A percentile compares a stretch with the other conserved stretches of the same genome.
phyloP scores from a whole-genome alignment of 148 eudicot species.

The Chenopodium formosanum region DNA sequence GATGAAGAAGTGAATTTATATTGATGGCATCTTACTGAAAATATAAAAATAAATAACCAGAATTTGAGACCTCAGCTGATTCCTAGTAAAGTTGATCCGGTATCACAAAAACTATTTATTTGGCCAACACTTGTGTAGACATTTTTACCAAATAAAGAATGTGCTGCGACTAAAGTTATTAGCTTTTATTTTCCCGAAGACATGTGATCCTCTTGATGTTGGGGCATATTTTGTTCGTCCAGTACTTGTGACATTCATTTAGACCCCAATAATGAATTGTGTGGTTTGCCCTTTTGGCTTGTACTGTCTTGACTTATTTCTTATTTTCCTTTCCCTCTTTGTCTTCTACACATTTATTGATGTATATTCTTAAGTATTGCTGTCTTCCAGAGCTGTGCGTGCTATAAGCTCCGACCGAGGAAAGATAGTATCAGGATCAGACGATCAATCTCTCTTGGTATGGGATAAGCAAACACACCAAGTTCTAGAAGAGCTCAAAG shows the following conservation, averaged over 20 bases:
- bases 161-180: not conserved
- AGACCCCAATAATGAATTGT: not conserved
- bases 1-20: not conserved
- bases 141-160: not conserved
- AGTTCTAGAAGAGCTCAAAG: slow-evolving; percentile 92
- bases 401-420: slow-evolving; percentile 90
- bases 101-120: too few relatives aligned
- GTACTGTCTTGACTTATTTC: not conserved
- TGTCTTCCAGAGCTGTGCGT: slow-evolving; percentile 56
- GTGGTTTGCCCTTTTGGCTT: not conserved
- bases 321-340: not conserved
- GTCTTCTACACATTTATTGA: not conserved
- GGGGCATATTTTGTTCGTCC: not conserved
- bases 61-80: not conserved
- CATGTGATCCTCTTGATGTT: not conserved
- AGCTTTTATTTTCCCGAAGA: not conserved
- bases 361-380: slow-evolving; percentile 4
- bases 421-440: slow-evolving; percentile 90
- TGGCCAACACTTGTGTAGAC: not conserved
- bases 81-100: not conserved
- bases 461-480: slow-evolving; percentile 96
- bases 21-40: not conserved
- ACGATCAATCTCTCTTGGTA: slow-evolving; percentile 84
- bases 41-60: not conserved
- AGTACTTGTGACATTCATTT: not conserved